Base-by-base conservation (phyloP, 108 stramenopile species). In the Aurantiochytrium sp. region DNA sequence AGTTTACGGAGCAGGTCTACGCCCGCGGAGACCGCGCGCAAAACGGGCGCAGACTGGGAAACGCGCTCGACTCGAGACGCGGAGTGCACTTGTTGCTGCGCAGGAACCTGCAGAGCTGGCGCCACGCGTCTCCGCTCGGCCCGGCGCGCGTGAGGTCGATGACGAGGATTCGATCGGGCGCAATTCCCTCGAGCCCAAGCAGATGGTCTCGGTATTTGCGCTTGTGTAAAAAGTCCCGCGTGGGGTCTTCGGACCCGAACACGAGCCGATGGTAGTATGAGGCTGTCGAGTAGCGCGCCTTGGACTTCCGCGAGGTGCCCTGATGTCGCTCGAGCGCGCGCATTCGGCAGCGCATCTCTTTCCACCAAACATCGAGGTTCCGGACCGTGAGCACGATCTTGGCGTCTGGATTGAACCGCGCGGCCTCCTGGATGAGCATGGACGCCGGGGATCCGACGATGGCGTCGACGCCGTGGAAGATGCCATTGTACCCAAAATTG, bases 401-500 rank as follows among this genome's bases (percentile, higher is more conserved):
- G 6, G 45, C 42, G 30, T 81, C 73, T 48, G 73, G 73, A 42
- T 81, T 81, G 27, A 48, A 41, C 36, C 39, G n/a, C 3, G 45
- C 42, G 6, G 73, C 73, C 45, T 81, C 73, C 39, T 81, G 39
- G 10, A 81, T 12, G 45, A 81, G 45, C 73, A 81, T 48, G 30
- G 39, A 41, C 42, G 73, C 73, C 6, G 73, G 73, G 12, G 73
- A 81, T 17, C 73, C 73, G n/a, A 81, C 73, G 12, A 81, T 48
- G 2, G 73, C 73, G 24, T 81, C 73, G 8, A 81, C 73, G 0
- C 73, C 73, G 24, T 81, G 73, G 30, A 81, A 81, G n/a, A 81
- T 48, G 32, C 73, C 73, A 0, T 48, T 48, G 45, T 48, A 81
- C 6, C 73, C 73, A 81, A 81, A 81, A n/a, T 48, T 81, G 8